Conservation (phyloP, 2,329 filamentous ascomycete genomes). For the Alternaria metachromatica region DNA sequence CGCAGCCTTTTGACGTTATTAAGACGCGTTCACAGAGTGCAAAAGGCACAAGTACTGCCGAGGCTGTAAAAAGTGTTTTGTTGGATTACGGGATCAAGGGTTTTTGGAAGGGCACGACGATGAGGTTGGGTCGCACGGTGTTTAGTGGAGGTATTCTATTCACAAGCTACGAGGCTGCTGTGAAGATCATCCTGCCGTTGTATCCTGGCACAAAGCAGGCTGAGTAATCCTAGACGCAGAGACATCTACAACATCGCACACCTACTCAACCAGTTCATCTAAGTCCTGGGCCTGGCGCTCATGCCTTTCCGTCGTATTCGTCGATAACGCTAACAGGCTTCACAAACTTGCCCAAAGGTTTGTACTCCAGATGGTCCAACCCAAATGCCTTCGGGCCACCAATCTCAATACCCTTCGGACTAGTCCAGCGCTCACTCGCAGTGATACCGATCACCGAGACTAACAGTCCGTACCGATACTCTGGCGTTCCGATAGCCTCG, state of each 20-base stretch:
- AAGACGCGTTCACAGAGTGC: constrained; percentile 70
- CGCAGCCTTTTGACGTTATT: constrained; percentile 68
- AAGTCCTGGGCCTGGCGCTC: not conserved
- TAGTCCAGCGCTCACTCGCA: constrained; percentile 62
- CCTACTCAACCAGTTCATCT: not conserved
- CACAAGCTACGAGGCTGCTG: constrained; percentile 66
- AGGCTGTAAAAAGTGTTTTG: constrained; percentile 63
- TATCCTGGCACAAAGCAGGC: constrained; percentile 30
- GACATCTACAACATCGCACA: not conserved
- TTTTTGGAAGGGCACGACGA: constrained; percentile 72
- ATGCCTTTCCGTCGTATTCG: constrained; percentile 49
- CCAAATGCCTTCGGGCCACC: constrained; percentile 60
- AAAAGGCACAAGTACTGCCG: constrained; percentile 62
- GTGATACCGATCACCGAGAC: constrained; percentile 63
- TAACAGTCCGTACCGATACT: constrained; percentile 61
- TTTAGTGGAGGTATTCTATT: constrained; percentile 72
- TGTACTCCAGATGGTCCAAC: constrained; percentile 57
- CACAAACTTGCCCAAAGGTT: constrained; percentile 59
- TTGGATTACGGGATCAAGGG: constrained; percentile 64
- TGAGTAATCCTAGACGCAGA: constrained; percentile 27
- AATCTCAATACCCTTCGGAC: constrained; percentile 56
- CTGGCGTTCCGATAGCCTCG: constrained; percentile 60
- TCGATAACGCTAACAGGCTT: constrained; percentile 62
- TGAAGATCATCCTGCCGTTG: constrained; percentile 55
- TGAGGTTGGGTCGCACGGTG: constrained; percentile 69